Base-by-base conservation (phyloP, 2,329 filamentous ascomycete species). In the Phialemonium atrogriseum region DNA sequence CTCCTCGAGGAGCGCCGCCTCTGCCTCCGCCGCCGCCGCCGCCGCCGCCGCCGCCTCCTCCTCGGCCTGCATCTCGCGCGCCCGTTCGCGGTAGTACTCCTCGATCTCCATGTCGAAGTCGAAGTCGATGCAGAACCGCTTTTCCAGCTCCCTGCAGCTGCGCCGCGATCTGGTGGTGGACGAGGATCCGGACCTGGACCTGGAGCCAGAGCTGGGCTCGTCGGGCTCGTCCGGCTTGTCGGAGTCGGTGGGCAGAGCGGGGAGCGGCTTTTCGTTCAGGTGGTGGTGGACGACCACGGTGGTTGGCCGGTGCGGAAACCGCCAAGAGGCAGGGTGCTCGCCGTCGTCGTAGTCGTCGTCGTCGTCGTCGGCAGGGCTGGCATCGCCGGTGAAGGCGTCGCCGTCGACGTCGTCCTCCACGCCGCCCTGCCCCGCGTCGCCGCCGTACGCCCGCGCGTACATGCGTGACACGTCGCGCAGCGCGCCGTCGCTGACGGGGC, bases 401-500 rank as follows among this genome's bases (percentile, higher is more conserved):
- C 35, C 22, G 9, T 40, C 44, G 16, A 45, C 20, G n/a, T 50
- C 48, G 18, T 49, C 40, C 30, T 40, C 39, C 10, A 48, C 28
- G 10, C 43, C 43, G 22, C 29, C 34, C 30, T 45, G 26, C 15
- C 24, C 24, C 47, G 7, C 5, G n/a, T 17, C 4, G 12, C 28
- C 28, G 9, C 72, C 73, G 37, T 78, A 78, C 0, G 68, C 65
- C 10, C 61, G 59, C 19, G 61, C 60, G 46, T 78, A 78, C 59
- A 72, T 73, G 34, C 57, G 56, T 36, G 71, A 65, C 3, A 79
- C 66, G 23, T 77, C 72, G 0, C 48, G 43, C 8, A 80, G 49
- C 3, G 73, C 69, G 2, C 52, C 46, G 11, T 66, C 59, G 19
- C 59, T 61, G 23, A 77, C 59, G 11, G 39, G 44, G 3, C 62